Evolutionary conservation across 768 basidiomycete species (phyloP).

Genomic region (Chlorophyllum brunneum): DNA sequence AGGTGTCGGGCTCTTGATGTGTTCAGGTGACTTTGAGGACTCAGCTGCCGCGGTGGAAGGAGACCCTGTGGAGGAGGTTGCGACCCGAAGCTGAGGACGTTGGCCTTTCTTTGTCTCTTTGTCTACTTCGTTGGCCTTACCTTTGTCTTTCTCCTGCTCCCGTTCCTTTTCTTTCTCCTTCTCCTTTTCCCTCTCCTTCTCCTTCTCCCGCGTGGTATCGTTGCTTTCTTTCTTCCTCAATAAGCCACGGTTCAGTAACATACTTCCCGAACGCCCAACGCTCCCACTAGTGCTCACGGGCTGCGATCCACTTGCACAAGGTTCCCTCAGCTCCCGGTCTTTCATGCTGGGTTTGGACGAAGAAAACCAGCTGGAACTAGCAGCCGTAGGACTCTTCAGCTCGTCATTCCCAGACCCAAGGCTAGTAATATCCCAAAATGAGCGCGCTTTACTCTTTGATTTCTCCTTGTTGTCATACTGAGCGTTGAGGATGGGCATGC

Average conservation of each 20-base stretch:
- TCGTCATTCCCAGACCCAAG: background rate
- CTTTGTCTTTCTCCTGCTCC: slow-evolving; percentile 17
- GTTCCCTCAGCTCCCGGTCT: slow-evolving; percentile 1
- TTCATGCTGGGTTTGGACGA: slow-evolving; percentile 6
- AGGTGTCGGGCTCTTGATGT: slow-evolving; percentile 6
- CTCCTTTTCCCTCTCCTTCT: slow-evolving; percentile 21
- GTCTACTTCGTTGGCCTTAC: slow-evolving; percentile 13
- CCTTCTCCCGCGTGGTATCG: slow-evolving; percentile 18
- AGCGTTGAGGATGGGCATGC: slow-evolving; percentile 22
- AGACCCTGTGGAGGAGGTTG: slow-evolving; percentile 16
- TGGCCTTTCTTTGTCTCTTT: slow-evolving; percentile 17
- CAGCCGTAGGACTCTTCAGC: background rate
- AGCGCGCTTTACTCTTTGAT: background rate
- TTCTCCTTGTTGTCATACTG: slow-evolving; percentile 2
- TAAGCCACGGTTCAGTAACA: slow-evolving; percentile 10
- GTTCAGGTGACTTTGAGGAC: background rate
- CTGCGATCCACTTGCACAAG: background rate
- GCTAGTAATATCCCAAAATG: slow-evolving; percentile 11
- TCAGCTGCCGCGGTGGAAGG: background rate
- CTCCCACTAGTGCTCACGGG: slow-evolving; percentile 2
- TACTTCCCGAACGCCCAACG: slow-evolving; percentile 10
- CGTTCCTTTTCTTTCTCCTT: slow-evolving; percentile 19
- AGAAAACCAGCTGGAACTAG: background rate
- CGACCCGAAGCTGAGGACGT: slow-evolving; percentile 29
- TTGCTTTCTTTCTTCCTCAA: slow-evolving; percentile 19